Conservation (phyloP, 2,329 filamentous ascomycete genomes). For the Fusarium penzigii region DNA sequence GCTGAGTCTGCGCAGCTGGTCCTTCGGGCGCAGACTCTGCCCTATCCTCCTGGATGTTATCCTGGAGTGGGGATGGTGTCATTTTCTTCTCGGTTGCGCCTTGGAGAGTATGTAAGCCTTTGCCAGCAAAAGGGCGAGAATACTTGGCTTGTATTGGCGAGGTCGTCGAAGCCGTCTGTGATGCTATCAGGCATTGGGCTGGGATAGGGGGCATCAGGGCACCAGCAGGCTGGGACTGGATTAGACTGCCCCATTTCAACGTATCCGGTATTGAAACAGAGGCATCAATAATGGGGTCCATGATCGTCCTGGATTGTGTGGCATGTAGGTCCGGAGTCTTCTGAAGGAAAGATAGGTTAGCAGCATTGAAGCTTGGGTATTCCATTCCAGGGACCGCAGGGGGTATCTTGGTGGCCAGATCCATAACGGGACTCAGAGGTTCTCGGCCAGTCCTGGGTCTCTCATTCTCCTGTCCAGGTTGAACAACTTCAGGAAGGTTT, state of each 20-base stretch:
- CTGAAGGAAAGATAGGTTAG: constrained; percentile 38
- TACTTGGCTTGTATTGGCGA: constrained; percentile 54
- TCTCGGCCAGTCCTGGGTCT: constrained; percentile 48
- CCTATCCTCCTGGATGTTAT: constrained; percentile 25
- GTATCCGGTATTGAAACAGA: constrained; percentile 54
- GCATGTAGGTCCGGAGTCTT: constrained; percentile 18
- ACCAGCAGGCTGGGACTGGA: constrained; percentile 41
- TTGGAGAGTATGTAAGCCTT: constrained; percentile 55
- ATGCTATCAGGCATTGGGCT: constrained; percentile 51
- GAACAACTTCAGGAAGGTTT: constrained; percentile 26
- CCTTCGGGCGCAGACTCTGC: constrained; percentile 15
- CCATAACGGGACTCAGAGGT: constrained; percentile 55
- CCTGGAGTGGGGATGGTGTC: constrained; percentile 33
- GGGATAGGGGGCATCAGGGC: constrained; percentile 47
- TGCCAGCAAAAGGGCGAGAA: constrained; percentile 56
- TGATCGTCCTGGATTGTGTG: constrained; percentile 11
- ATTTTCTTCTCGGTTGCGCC: constrained; percentile 30
- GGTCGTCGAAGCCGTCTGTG: constrained; percentile 54
- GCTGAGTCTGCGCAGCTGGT: constrained; percentile 18
- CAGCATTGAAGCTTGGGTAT: constrained; percentile 39
- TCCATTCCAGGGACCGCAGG: constrained; percentile 41
- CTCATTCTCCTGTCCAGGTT: constrained; percentile 54
- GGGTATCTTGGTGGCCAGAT: constrained; percentile 45
- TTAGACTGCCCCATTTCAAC: constrained; percentile 49
- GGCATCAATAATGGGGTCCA: constrained; percentile 23